These are phyloP conservation scores for Nephelium lappaceum DNA, from an alignment of 345 rosid species.

Conservation along the genomic window DNA sequence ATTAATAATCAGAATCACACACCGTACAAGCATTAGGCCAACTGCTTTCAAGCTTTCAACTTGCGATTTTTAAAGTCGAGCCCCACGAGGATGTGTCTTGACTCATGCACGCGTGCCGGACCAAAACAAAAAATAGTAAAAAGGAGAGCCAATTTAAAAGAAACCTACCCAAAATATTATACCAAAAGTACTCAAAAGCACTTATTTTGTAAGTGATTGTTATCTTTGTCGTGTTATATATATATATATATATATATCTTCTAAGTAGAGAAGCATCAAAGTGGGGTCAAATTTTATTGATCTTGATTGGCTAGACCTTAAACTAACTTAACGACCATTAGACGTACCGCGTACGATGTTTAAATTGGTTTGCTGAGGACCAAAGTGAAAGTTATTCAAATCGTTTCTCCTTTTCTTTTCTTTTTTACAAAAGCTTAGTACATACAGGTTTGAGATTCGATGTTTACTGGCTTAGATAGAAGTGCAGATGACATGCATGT, in stretches of 20 bases:
- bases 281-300: conserved; percentile 14
- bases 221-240: conserved; percentile 8
- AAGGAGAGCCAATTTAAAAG: too few relatives aligned
- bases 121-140: conserved; percentile 1
- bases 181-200: neutral
- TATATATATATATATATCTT: neutral
- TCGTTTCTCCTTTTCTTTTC: neutral
- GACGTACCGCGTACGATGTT: neutral
- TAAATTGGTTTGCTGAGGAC: conserved; percentile 14
- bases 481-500: neutral
- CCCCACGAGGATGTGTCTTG: conserved; percentile 20
- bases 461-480: conserved; percentile 8
- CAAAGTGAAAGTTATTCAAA: conserved; percentile 8
- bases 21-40: too few relatives aligned
- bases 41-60: too few relatives aligned
- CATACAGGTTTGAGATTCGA: conserved; percentile 12
- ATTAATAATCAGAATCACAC: too few relatives aligned
- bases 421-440: neutral
- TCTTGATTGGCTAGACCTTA: neutral
- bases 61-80: conserved; percentile 1
- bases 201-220: neutral
- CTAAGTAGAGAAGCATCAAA: neutral
- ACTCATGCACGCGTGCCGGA: neutral
- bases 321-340: conserved; percentile 35
- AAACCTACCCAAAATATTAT: neutral